A percentile compares a stretch with the other conserved stretches of the same genome.
phyloP scores from a whole-genome alignment of 73 alveolate genomes.

The Durusdinium trenchii region DNA sequence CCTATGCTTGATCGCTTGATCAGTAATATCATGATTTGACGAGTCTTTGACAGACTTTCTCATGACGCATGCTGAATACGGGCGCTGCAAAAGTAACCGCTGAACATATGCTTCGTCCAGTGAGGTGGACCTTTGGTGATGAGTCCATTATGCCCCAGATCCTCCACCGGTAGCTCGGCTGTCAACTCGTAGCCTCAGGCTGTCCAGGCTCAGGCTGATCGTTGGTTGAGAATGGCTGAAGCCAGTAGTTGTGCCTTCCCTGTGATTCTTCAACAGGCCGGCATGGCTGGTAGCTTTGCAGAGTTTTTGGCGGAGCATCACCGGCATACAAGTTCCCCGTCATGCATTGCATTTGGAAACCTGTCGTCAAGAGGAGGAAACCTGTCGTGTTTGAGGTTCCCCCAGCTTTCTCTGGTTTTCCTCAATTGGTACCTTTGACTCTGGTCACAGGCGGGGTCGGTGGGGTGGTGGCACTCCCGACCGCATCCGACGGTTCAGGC shows the following conservation, averaged over 20 bases:
- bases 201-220: no score
- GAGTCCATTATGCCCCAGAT: constrained; percentile 81
- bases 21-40: no score
- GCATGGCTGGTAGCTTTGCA: constrained; percentile 25
- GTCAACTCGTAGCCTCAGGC: no score
- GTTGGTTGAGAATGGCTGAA: no score
- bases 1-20: no score
- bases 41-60: no score
- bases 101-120: not conserved
- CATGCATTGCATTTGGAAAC: not conserved
- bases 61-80: no score
- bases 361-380: not conserved
- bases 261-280: no score
- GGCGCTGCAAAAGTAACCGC: not conserved
- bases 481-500: constrained; percentile 44
- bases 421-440: constrained; percentile 58
- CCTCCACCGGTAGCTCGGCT: constrained; percentile 41
- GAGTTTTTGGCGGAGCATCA: constrained; percentile 34
- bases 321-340: constrained; percentile 36
- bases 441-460: constrained; percentile 58
- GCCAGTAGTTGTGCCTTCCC: no score
- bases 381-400: constrained; percentile 35
- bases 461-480: not conserved
- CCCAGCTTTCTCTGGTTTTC: constrained; percentile 66
- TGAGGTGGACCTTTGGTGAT: constrained; percentile 91